Evolutionary conservation across 768 basidiomycete genomes (phyloP), one percentile per base, ranked within the genome.

Genomic region (Phlegmacium glaucopus): DNA sequence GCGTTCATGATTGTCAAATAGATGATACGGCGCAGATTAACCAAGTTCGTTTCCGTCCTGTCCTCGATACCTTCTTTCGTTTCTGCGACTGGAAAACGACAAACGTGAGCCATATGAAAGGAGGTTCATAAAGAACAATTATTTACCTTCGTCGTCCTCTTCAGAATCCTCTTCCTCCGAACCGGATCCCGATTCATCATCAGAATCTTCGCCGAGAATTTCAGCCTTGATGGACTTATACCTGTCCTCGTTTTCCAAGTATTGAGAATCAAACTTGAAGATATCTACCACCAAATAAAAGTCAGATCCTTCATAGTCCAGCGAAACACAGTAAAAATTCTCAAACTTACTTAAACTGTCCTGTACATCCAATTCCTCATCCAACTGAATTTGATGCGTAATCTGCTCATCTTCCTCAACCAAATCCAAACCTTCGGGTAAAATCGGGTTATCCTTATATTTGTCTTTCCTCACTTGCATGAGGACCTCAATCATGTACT

Each of bases 1-100:
- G 94, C 92, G 61, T 97, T 97, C 95, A 98, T 98, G 74, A 98
- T 95, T 0, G 96, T 96, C 53, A 99, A 70, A 64, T 99, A 99
- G 63, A 99, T 98, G 17, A 82, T 79, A 59, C 94, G 82, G 42
- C 96, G 85, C 42, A 99, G 70, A 66, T 98, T 98, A 65, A 97
- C 93, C 46, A 98, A 72, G 62, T 96, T 96, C 12, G 94, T 96
- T 63, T 90, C 93, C 0, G 96, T 98, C 54, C 82, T 82, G 64
- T 99, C 96, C 60, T 94, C 85, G 42, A 99, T 98, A 26, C 85
- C 94, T 66, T 89, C 80, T 61, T 87, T 93, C 3, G 86, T 84
- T 51, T 82, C 85, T 0, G 79, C 87, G 25, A 75, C 85, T 86
- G 49, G 4, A 50, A 45, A 38, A 22, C 25, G 11, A 6, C 30